These are phyloP conservation scores for Mycena filopes DNA, from an alignment of 768 basidiomycete species.

Conservation along the genomic window DNA sequence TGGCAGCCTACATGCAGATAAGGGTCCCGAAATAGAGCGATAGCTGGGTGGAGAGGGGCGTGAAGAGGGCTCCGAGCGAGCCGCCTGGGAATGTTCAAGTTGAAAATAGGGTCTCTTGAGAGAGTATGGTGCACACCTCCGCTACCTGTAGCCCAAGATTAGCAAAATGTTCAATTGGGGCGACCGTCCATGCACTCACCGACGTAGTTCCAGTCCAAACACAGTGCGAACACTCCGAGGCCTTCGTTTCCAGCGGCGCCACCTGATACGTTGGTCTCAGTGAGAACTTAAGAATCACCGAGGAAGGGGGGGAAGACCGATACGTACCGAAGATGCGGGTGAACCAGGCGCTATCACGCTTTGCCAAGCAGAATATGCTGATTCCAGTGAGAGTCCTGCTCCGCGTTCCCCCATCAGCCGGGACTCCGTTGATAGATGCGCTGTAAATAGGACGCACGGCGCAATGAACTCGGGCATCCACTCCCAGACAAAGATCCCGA, in stretches of 20 bases:
- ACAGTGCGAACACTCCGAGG: conserved; percentile 67
- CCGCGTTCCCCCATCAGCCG: too few species aligned
- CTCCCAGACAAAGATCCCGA: conserved; percentile 65
- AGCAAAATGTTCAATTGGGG: too few species aligned
- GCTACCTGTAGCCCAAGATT: too few species aligned
- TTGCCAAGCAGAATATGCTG: conserved; percentile 67
- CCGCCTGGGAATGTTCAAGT: conserved; percentile 52
- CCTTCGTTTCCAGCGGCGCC: conserved; percentile 72
- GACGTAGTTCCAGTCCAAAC: conserved; percentile 72
- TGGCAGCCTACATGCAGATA: conserved; percentile 69
- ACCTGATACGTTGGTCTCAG: conserved; percentile 37
- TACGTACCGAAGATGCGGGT: conserved; percentile 64
- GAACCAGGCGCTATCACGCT: conserved; percentile 58
- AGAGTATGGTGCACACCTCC: conserved; percentile 38
- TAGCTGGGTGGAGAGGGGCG: conserved; percentile 66
- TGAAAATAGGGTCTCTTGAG: too few species aligned
- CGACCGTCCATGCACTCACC: conserved; percentile 11
- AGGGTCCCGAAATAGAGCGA: conserved; percentile 61
- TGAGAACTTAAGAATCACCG: background rate
- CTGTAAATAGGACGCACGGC: background rate
- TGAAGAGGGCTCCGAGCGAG: conserved; percentile 56
- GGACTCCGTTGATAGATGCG: too few species aligned
- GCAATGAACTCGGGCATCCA: conserved; percentile 56
- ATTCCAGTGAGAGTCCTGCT: conserved; percentile 62
- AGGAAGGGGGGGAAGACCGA: too few species aligned